Percentiles rank a stretch among this genome's conserved stretches.
Evolutionary conservation across 2,329 filamentous ascomycete species (phyloP).

Genomic region (Trichophyton equinum): DNA sequence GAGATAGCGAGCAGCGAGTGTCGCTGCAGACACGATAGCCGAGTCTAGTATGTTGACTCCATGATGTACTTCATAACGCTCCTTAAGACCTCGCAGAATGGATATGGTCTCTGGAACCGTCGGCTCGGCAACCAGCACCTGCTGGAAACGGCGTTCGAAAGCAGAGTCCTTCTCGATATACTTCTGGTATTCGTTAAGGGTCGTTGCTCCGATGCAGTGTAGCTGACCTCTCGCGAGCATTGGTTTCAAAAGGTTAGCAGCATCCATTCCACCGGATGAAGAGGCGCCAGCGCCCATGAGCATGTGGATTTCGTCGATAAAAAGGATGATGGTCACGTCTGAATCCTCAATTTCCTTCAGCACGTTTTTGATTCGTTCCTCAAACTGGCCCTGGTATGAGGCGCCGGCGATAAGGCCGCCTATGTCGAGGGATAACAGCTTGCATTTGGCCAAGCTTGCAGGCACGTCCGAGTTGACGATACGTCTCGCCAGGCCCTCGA

Average conservation of each 20-base stretch:
- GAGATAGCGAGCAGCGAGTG: constrained; percentile 81
- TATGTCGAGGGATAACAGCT: constrained; percentile 86
- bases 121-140: constrained; percentile 93
- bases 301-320: constrained; percentile 96
- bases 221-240: constrained; percentile 95
- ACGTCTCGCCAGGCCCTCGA: constrained; percentile 86
- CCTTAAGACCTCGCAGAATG: constrained; percentile 95
- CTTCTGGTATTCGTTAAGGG: constrained; percentile 88
- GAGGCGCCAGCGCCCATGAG: constrained; percentile 94
- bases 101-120: constrained; percentile 81
- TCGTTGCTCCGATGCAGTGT: constrained; percentile 96
- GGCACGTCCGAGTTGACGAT: constrained; percentile 96
- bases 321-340: constrained; percentile 93
- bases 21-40: constrained; percentile 84
- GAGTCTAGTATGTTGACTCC: constrained; percentile 93
- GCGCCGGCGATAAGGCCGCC: constrained; percentile 90
- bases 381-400: constrained; percentile 97
- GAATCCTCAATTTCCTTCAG: constrained; percentile 91
- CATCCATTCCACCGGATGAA: constrained; percentile 96
- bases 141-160: constrained; percentile 96
- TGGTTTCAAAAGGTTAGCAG: constrained; percentile 91
- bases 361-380: constrained; percentile 98
- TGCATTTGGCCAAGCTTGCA: constrained; percentile 87
- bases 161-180: constrained; percentile 98
- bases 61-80: constrained; percentile 96